Evolutionary conservation across 2,329 filamentous ascomycete species (phyloP).

Genomic region (Emergomyces pasteurianus): DNA sequence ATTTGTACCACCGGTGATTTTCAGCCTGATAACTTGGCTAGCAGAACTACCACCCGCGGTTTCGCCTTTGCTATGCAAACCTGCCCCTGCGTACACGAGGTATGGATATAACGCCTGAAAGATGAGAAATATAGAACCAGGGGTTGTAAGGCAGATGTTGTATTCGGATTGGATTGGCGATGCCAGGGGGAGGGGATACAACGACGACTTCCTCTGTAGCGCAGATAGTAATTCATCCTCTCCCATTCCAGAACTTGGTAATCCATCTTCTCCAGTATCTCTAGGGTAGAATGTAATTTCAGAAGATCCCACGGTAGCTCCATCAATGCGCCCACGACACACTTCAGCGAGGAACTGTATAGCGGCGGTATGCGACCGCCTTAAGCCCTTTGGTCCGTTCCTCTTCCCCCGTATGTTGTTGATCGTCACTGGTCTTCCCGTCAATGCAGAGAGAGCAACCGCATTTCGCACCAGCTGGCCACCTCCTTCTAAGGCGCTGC

Average conservation of each 20-base stretch:
- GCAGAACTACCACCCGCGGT: background rate
- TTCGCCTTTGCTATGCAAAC: slow-evolving; percentile 2
- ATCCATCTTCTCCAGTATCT: background rate
- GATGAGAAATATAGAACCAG: slow-evolving; percentile 44
- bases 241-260: background rate
- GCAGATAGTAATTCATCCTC: background rate
- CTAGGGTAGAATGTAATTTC: slow-evolving; percentile 24
- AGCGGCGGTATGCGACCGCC: slow-evolving; percentile 45
- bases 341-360: slow-evolving; percentile 42
- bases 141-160: slow-evolving; percentile 34
- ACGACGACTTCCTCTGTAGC: slow-evolving; percentile 2
- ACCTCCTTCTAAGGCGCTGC: slow-evolving; percentile 49
- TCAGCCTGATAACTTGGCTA: slow-evolving; percentile 24
- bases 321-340: slow-evolving; percentile 32
- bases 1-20: slow-evolving; percentile 47
- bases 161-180: slow-evolving; percentile 22
- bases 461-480: slow-evolving; percentile 50
- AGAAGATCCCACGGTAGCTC: slow-evolving; percentile 25
- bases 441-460: slow-evolving; percentile 43
- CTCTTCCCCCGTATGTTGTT: slow-evolving; percentile 42
- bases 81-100: slow-evolving; percentile 35
- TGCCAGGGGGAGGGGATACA: background rate
- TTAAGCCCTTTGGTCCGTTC: slow-evolving; percentile 41
- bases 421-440: slow-evolving; percentile 38
- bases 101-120: slow-evolving; percentile 50